These are phyloP conservation scores for Leptoxyphium fumago DNA, from an alignment of 2,329 filamentous ascomycete species.

Conservation along the genomic window DNA sequence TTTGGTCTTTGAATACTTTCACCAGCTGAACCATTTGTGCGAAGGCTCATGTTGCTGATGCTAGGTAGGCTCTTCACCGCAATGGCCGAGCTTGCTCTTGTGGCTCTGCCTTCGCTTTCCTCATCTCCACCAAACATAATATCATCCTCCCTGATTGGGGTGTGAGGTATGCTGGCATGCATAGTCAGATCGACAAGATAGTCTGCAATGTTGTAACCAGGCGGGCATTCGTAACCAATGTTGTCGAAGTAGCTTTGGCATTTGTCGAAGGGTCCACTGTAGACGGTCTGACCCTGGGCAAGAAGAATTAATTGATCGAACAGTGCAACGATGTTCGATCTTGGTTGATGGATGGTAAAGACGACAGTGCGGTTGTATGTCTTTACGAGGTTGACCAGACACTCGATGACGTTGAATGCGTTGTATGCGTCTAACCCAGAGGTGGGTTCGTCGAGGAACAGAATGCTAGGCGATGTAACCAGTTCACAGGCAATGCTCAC, in stretches of 20 bases:
- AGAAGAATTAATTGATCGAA: constrained; percentile 90
- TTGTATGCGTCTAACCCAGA: constrained; percentile 94
- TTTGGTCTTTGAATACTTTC: constrained; percentile 44
- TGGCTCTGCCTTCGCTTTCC: constrained; percentile 44
- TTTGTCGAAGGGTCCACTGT: constrained; percentile 75
- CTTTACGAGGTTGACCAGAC: constrained; percentile 84
- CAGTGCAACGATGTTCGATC: constrained; percentile 94
- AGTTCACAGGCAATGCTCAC: constrained; percentile 96
- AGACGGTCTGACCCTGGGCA: constrained; percentile 78
- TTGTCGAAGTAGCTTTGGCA: constrained; percentile 89
- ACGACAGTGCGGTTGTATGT: constrained; percentile 94
- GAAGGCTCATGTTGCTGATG: constrained; percentile 56
- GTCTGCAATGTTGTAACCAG: constrained; percentile 97
- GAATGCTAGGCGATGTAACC: constrained; percentile 90
- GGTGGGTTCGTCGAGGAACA: constrained; percentile 94
- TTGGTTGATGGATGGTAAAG: constrained; percentile 95
- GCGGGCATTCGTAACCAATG: constrained; percentile 82
- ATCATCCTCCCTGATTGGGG: constrained; percentile 41
- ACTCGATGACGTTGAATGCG: constrained; percentile 95
- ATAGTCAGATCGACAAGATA: constrained; percentile 96
- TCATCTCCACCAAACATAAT: constrained; percentile 39
- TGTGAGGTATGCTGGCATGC: constrained; percentile 58
- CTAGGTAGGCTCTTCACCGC: constrained; percentile 86
- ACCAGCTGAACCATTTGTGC: constrained; percentile 36
- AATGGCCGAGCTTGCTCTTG: constrained; percentile 71